A percentile compares a stretch with the other conserved stretches of the same genome.
Evolutionary conservation across 2,329 filamentous ascomycete genomes (phyloP).

Genomic region (Claviceps pazoutovae): DNA sequence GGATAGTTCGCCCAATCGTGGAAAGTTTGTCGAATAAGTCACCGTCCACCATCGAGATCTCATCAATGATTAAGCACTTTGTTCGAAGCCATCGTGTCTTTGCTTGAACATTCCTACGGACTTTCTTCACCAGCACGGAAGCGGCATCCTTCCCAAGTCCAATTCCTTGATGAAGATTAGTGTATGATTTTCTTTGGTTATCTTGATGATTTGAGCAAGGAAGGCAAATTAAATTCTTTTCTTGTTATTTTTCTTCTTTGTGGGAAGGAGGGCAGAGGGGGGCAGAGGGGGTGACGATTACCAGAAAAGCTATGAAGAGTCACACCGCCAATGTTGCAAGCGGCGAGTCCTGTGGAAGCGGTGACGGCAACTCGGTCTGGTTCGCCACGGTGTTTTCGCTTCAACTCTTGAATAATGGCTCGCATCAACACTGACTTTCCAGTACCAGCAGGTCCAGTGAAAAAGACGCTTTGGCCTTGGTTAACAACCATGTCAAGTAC

Average conservation of each 20-base stretch:
- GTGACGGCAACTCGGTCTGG: conserved; percentile 83
- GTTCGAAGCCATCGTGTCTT: conserved; percentile 80
- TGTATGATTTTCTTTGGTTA: neutral
- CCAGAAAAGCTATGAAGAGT: conserved; percentile 93
- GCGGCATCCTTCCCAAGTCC: conserved; percentile 85
- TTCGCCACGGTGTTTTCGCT: conserved; percentile 61
- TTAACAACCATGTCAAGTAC: conserved; percentile 75
- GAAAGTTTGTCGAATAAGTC: conserved; percentile 95
- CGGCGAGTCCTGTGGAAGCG: conserved; percentile 87
- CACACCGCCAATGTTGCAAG: conserved; percentile 91
- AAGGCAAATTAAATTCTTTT: neutral
- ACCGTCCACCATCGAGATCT: conserved; percentile 97
- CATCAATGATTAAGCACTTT: conserved; percentile 80
- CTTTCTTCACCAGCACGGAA: conserved; percentile 72
- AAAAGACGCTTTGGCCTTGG: conserved; percentile 80
- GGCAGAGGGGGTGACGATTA: neutral
- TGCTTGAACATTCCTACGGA: conserved; percentile 75
- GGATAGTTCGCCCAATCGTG: conserved; percentile 67
- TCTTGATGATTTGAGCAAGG: neutral
- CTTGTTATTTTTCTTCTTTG: neutral
- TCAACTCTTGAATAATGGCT: conserved; percentile 72
- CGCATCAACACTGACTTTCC: conserved; percentile 95
- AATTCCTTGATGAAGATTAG: conserved; percentile 34
- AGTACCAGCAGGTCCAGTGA: conserved; percentile 90
- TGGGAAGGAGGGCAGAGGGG: too few relatives aligned